Conservation (phyloP, 305 asterid species). For the Fraxinus velutina region DNA sequence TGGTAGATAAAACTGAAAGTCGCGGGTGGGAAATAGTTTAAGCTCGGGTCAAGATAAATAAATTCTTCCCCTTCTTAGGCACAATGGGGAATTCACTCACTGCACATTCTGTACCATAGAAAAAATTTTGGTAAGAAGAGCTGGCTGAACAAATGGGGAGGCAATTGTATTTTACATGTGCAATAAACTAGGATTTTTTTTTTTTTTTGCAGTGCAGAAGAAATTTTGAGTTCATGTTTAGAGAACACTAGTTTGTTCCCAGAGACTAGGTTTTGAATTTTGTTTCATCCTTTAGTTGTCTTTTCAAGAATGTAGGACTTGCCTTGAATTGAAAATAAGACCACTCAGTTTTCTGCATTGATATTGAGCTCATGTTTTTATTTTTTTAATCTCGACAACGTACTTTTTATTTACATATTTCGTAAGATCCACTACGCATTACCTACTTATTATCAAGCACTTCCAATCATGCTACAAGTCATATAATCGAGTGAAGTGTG, state of each 20-base stretch:
- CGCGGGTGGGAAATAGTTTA: slow-evolving; percentile 3
- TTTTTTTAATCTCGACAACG: background rate
- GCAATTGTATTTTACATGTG: slow-evolving; percentile 33
- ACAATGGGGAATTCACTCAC: slow-evolving; percentile 26
- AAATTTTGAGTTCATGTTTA: slow-evolving; percentile 29
- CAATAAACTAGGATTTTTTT: slow-evolving; percentile 31
- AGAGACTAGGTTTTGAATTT: background rate
- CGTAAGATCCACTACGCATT: background rate
- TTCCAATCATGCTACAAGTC: background rate
- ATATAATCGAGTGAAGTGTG: background rate
- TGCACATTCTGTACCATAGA: slow-evolving; percentile 42
- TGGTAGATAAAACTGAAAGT: background rate
- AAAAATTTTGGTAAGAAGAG: slow-evolving; percentile 35
- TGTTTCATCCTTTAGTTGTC: background rate
- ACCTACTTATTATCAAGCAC: background rate
- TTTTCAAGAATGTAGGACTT: background rate
- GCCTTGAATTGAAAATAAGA: background rate
- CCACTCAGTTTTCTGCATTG: background rate
- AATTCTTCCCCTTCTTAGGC: slow-evolving; percentile 23
- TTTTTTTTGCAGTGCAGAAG: slow-evolving; percentile 22
- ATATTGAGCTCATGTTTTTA: background rate
- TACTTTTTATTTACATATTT: background rate
- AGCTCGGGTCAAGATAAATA: slow-evolving; percentile 10
- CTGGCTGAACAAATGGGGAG: slow-evolving; percentile 20
- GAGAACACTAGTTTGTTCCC: background rate